A percentile compares a stretch with the other conserved stretches of the same genome.
Conservation (phyloP, 306 rosid species). For the Cucumis cinereus region DNA sequence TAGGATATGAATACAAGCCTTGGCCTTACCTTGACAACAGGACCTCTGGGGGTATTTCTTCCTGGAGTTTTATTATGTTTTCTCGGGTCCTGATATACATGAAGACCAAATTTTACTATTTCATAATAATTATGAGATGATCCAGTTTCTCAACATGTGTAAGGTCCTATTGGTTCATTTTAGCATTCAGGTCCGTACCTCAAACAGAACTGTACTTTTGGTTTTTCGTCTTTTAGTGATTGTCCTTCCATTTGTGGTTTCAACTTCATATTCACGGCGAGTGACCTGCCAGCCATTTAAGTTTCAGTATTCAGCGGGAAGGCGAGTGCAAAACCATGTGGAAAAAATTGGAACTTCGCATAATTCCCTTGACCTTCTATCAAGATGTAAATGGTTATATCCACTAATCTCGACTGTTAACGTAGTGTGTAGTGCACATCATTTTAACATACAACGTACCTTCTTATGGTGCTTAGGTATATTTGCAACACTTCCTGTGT, state of each 20-base stretch:
- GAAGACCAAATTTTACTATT: not conserved
- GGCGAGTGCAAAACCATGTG: not conserved
- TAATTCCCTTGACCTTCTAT: not conserved
- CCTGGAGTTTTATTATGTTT: slow-evolving; percentile 61
- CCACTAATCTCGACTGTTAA: not conserved
- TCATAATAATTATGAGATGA: not conserved
- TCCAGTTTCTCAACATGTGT: not conserved
- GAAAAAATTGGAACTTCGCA: not conserved
- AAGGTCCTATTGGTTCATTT: not conserved
- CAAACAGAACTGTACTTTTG: slow-evolving; percentile 87
- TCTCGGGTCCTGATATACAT: slow-evolving; percentile 55
- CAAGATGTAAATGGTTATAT: not conserved
- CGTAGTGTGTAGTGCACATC: not conserved
- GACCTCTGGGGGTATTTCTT: slow-evolving; percentile 46
- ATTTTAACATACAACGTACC: slow-evolving; percentile 23
- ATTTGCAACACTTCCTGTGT: slow-evolving; percentile 48
- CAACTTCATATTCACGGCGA: slow-evolving; percentile 84
- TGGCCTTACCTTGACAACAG: slow-evolving; percentile 58
- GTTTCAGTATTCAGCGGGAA: not conserved
- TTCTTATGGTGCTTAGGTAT: slow-evolving; percentile 78
- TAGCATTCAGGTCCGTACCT: slow-evolving; percentile 39
- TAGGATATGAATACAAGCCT: slow-evolving; percentile 3
- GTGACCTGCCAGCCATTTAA: slow-evolving; percentile 50
- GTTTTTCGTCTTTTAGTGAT: slow-evolving; percentile 79
- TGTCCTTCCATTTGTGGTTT: slow-evolving; percentile 89